Conservation (phyloP, 2,329 filamentous ascomycete species). For the Gaeumannomyces tritici region DNA sequence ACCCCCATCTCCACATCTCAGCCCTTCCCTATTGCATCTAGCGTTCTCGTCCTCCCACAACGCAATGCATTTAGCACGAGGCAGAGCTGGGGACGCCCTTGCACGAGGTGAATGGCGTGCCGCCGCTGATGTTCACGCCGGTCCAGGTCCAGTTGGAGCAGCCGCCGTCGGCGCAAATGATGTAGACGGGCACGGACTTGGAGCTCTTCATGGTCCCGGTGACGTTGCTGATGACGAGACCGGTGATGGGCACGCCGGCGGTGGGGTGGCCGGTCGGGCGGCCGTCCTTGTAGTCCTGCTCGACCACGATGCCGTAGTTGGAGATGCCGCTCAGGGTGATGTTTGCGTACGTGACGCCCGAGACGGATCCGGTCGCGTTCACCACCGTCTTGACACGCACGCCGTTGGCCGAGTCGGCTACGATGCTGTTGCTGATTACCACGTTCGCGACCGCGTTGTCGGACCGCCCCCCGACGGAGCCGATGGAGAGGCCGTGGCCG, state of each 20-base stretch:
- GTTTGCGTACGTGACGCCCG: constrained; percentile 39
- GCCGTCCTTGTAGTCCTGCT: constrained; percentile 47
- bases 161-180: constrained; percentile 26
- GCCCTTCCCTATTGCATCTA: no score
- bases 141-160: constrained; percentile 26
- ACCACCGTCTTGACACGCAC: constrained; percentile 46
- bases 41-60: no score
- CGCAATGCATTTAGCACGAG: background rate
- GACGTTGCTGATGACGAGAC: constrained; percentile 27
- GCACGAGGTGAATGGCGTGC: constrained; percentile 7
- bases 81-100: background rate
- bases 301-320: constrained; percentile 43
- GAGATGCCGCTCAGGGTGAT: constrained; percentile 38
- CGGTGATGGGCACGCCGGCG: constrained; percentile 33
- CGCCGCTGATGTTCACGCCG: constrained; percentile 24
- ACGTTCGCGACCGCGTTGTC: constrained; percentile 46
- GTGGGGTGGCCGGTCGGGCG: constrained; percentile 30
- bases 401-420: constrained; percentile 1
- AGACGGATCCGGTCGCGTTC: constrained; percentile 40
- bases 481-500: constrained; percentile 50
- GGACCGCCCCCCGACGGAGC: constrained; percentile 44
- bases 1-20: no score
- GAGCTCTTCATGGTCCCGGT: constrained; percentile 24
- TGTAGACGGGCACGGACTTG: constrained; percentile 22
- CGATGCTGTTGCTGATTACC: constrained; percentile 23